These are phyloP conservation scores for Chloromonas sp. DNA, from an alignment of 163 green algal genomes.

Conservation along the genomic window DNA sequence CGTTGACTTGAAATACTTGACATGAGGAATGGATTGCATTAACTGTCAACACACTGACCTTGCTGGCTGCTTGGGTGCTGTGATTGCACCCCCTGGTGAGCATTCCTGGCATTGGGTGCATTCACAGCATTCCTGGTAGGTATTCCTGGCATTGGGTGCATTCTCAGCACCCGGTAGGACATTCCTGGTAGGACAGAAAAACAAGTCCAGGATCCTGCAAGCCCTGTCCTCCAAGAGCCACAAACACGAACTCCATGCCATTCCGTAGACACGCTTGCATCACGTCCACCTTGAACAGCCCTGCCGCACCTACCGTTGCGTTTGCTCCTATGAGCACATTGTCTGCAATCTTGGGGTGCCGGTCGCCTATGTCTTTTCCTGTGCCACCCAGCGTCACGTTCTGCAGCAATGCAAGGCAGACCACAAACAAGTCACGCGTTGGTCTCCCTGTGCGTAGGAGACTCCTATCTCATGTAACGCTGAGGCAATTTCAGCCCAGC, in stretches of 20 bases:
- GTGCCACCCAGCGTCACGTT: constrained; percentile 86
- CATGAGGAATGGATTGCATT: background rate
- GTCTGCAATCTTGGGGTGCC: constrained; percentile 89
- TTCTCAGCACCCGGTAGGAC: too few relatives aligned
- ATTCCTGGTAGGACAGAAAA: background rate
- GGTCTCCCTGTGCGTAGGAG: too few relatives aligned
- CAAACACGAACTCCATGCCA: too few relatives aligned
- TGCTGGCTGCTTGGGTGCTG: background rate
- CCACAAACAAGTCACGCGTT: too few relatives aligned
- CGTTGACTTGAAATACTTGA: background rate
- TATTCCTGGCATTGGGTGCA: background rate
- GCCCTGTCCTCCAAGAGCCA: too few relatives aligned
- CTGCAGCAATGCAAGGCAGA: constrained; percentile 33
- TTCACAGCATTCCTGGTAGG: background rate
- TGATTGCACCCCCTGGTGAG: background rate
- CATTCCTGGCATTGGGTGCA: background rate
- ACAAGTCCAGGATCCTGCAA: too few relatives aligned
- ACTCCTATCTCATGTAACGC: too few relatives aligned
- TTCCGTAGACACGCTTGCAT: too few relatives aligned
- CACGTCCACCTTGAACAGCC: background rate
- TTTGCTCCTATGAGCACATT: constrained; percentile 91
- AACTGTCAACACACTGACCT: background rate
- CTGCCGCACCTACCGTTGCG: constrained; percentile 56
- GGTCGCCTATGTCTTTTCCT: constrained; percentile 90
- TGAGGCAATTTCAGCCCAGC: too few relatives aligned